These are phyloP conservation scores for Isatis tinctoria DNA, from an alignment of 345 rosid species.

Conservation along the genomic window DNA sequence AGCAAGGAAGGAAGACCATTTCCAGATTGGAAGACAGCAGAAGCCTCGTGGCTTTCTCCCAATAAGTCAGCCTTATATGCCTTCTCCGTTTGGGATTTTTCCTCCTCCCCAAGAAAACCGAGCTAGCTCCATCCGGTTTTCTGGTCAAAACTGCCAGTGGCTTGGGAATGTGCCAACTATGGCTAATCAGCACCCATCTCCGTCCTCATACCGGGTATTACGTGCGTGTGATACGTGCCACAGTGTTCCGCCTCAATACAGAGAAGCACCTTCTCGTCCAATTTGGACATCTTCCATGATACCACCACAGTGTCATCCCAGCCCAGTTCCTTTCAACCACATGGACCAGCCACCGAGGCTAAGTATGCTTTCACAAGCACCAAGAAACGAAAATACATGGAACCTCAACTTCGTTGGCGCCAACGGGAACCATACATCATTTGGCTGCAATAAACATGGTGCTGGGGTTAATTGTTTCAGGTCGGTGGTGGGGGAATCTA, in stretches of 20 bases:
- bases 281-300: conserved; percentile 44
- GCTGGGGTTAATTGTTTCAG: conserved; percentile 25
- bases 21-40: conserved; percentile 27
- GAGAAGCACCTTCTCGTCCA: conserved; percentile 44
- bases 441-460: conserved; percentile 52
- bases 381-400: conserved; percentile 33
- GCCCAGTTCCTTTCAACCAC: conserved; percentile 36
- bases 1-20: conserved; percentile 37
- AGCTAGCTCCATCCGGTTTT: conserved; percentile 36
- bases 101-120: conserved; percentile 45
- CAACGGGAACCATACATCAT: conserved; percentile 44
- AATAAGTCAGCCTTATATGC: conserved; percentile 35
- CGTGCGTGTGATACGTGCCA: conserved; percentile 46
- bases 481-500: conserved; percentile 43
- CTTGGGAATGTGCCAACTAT: conserved; percentile 38
- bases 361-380: conserved; percentile 32
- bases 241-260: conserved; percentile 40
- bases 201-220: conserved; percentile 30
- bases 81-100: conserved; percentile 37
- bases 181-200: conserved; percentile 37
- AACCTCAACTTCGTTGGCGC: conserved; percentile 38
- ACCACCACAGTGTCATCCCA: conserved; percentile 35
- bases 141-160: conserved; percentile 46
- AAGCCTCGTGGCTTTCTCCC: conserved; percentile 45
- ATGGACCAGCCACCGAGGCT: conserved; percentile 36